phyloP scores from a whole-genome alignment of 257 asterid genomes.

The Solanum commersonii region DNA sequence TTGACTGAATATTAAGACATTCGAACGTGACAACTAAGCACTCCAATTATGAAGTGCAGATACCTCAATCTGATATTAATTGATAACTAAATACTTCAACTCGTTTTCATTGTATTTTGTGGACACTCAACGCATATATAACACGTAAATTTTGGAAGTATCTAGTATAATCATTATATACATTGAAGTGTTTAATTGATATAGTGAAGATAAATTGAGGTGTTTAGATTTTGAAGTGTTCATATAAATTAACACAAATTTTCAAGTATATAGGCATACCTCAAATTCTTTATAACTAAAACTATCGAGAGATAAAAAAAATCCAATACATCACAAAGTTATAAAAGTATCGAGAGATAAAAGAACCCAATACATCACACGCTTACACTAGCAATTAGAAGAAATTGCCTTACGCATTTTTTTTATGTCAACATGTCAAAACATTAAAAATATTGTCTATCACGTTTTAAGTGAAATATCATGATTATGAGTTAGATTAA shows the following conservation, averaged over 20 bases:
- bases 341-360: background rate
- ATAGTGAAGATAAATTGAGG: background rate
- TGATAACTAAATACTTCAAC: background rate
- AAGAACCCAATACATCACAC: background rate
- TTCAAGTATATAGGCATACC: background rate
- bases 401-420: background rate
- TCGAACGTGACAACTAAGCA: background rate
- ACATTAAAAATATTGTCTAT: background rate
- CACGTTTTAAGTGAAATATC: background rate
- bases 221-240: too few relatives aligned
- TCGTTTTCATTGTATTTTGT: background rate
- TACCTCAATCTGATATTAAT: background rate
- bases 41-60: background rate
- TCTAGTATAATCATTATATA: background rate
- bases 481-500: background rate
- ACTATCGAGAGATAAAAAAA: too few relatives aligned
- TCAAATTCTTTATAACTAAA: too few relatives aligned
- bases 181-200: background rate
- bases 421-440: background rate
- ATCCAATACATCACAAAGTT: background rate
- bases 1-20: too few relatives aligned
- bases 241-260: too few relatives aligned
- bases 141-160: too few relatives aligned
- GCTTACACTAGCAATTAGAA: background rate
- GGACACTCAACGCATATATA: too few relatives aligned